Percentiles rank a stretch among this genome's conserved stretches.
Evolutionary conservation across 768 basidiomycete genomes (phyloP).

Genomic region (Coprinopsis strossmayeri): DNA sequence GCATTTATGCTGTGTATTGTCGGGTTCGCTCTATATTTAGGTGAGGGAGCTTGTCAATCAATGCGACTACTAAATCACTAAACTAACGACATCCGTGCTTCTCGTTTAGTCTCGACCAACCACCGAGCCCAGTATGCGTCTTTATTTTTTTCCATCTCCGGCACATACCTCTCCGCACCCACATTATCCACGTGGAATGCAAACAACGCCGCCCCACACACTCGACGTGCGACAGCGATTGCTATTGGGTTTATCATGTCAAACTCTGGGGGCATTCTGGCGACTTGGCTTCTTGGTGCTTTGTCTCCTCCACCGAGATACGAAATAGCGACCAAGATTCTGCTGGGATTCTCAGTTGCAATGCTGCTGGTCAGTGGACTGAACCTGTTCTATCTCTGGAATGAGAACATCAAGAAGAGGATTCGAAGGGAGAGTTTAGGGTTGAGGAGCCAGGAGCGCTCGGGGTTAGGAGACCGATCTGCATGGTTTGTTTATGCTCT

Average conservation of each 20-base stretch:
- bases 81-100: background rate
- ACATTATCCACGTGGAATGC: conserved; percentile 52
- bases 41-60: conserved; percentile 23
- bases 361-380: conserved; percentile 29
- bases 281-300: conserved; percentile 52
- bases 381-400: conserved; percentile 34
- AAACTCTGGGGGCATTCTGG: conserved; percentile 54
- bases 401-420: conserved; percentile 41
- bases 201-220: conserved; percentile 54
- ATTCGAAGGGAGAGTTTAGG: conserved; percentile 22
- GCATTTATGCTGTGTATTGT: conserved; percentile 34
- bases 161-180: conserved; percentile 48
- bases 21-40: conserved; percentile 52
- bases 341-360: conserved; percentile 32
- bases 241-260: conserved; percentile 53
- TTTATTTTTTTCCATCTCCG: conserved; percentile 48
- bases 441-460: conserved; percentile 27
- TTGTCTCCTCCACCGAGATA: conserved; percentile 46
- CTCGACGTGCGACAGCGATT: conserved; percentile 50
- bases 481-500: conserved; percentile 51
- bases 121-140: conserved; percentile 43
- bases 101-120: conserved; percentile 25
- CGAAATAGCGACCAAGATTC: conserved; percentile 36
- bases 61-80: no score
- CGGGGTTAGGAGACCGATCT: conserved; percentile 40